A percentile compares a stretch with the other conserved stretches of the same genome.
These are phyloP conservation scores for Phaseolus lunatus DNA, from an alignment of 306 rosid species.

Conservation along the genomic window DNA sequence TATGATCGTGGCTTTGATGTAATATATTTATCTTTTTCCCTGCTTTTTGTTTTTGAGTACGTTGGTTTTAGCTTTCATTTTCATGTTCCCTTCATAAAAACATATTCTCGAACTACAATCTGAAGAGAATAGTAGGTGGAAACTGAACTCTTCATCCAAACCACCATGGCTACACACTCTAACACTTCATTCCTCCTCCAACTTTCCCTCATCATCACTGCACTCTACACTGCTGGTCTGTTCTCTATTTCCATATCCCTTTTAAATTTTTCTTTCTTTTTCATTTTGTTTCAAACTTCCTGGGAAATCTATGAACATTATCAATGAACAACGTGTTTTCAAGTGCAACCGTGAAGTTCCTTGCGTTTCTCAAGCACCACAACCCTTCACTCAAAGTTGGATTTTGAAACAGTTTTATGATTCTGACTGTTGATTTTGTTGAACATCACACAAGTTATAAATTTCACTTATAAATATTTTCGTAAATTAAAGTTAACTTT, in stretches of 20 bases:
- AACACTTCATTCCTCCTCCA: constrained; percentile 34
- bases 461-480: no score
- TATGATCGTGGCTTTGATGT: neutral
- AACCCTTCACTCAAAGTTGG: neutral
- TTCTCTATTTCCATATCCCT: neutral
- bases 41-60: neutral
- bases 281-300: neutral
- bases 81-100: neutral
- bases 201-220: constrained; percentile 45
- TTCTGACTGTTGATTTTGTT: neutral
- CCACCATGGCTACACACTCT: constrained; percentile 50
- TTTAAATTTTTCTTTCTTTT: neutral
- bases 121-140: neutral
- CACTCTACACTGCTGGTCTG: constrained; percentile 53
- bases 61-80: neutral
- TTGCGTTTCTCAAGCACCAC: neutral
- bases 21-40: no score
- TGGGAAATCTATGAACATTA: neutral
- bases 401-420: neutral
- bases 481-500: no score
- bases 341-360: neutral
- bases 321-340: neutral
- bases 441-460: no score
- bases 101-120: neutral
- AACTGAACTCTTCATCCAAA: neutral